Evolutionary conservation across 306 rosid genomes (phyloP).

Genomic region (Quercus rubra): DNA sequence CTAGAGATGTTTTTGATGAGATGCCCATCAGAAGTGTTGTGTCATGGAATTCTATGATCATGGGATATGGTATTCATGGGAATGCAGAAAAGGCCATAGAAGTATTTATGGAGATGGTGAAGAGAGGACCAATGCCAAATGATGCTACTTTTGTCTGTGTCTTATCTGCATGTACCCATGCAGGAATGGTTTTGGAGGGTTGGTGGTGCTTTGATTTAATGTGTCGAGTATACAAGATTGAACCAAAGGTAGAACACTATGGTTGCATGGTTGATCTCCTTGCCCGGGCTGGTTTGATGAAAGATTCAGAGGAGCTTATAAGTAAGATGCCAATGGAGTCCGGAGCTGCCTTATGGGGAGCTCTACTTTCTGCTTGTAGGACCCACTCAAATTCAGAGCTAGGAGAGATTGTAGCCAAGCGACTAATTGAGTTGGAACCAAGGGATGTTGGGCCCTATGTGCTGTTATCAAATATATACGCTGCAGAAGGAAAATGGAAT

Average conservation of each 20-base stretch:
- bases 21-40: conserved; percentile 56
- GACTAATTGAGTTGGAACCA: conserved; percentile 59
- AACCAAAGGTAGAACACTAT: conserved; percentile 66
- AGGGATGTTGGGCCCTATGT: conserved; percentile 56
- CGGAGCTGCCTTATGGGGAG: conserved; percentile 66
- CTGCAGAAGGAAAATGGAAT: conserved; percentile 62
- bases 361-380: conserved; percentile 65
- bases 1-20: conserved; percentile 48
- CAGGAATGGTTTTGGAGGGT: conserved; percentile 69
- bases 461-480: conserved; percentile 57
- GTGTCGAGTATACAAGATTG: conserved; percentile 55
- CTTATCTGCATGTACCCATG: conserved; percentile 61
- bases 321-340: conserved; percentile 42
- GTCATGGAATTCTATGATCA: conserved; percentile 70
- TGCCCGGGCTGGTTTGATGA: conserved; percentile 58
- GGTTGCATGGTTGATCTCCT: conserved; percentile 78
- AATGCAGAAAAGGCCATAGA: conserved; percentile 47
- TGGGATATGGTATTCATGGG: conserved; percentile 64
- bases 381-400: conserved; percentile 45
- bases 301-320: conserved; percentile 49
- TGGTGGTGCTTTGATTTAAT: conserved; percentile 63
- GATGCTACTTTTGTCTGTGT: conserved; percentile 54
- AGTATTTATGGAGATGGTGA: conserved; percentile 54
- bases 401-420: conserved; percentile 56
- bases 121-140: conserved; percentile 43